Percentiles rank a stretch among this genome's conserved stretches.
Evolutionary conservation across 192 early-diverging fungal species (phyloP).

Genomic region (Podila horticola): DNA sequence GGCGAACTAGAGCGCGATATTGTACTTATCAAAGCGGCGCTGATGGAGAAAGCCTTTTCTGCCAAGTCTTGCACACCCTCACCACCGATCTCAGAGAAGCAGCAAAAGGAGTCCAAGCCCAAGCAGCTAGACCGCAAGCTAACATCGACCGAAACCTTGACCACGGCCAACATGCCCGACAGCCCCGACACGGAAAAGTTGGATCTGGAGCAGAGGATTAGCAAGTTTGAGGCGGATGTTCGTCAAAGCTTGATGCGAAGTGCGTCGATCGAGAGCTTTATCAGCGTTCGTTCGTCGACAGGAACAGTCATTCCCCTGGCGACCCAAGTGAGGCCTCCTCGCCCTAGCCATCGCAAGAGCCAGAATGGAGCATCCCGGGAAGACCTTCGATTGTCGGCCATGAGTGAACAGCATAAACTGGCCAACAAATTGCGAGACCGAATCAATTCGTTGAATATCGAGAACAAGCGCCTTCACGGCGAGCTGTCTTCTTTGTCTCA

Average conservation of each 20-base stretch:
- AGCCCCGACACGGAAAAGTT: slow-evolving; percentile 18
- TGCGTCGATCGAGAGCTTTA: slow-evolving; percentile 38
- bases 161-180: slow-evolving; percentile 22
- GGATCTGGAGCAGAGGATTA: slow-evolving; percentile 42
- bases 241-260: slow-evolving; percentile 35
- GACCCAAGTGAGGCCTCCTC: slow-evolving; percentile 22
- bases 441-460: slow-evolving; percentile 35
- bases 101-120: slow-evolving; percentile 11
- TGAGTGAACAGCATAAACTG: slow-evolving; percentile 34
- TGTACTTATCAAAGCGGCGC: slow-evolving; percentile 15
- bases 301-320: slow-evolving; percentile 35
- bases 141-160: slow-evolving; percentile 39
- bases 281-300: slow-evolving; percentile 34
- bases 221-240: slow-evolving; percentile 47
- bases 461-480: slow-evolving; percentile 41
- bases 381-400: slow-evolving; percentile 21
- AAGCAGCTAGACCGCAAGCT: slow-evolving; percentile 36
- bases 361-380: slow-evolving; percentile 28
- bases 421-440: slow-evolving; percentile 44
- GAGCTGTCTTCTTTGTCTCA: slow-evolving; percentile 32
- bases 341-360: neutral
- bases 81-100: slow-evolving; percentile 10
- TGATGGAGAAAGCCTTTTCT: slow-evolving; percentile 3
- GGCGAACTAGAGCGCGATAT: slow-evolving; percentile 39
- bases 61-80: slow-evolving; percentile 23